phyloP scores from a whole-genome alignment of 1,139 yeast genomes.

The Magnusiomyces magnusii region DNA sequence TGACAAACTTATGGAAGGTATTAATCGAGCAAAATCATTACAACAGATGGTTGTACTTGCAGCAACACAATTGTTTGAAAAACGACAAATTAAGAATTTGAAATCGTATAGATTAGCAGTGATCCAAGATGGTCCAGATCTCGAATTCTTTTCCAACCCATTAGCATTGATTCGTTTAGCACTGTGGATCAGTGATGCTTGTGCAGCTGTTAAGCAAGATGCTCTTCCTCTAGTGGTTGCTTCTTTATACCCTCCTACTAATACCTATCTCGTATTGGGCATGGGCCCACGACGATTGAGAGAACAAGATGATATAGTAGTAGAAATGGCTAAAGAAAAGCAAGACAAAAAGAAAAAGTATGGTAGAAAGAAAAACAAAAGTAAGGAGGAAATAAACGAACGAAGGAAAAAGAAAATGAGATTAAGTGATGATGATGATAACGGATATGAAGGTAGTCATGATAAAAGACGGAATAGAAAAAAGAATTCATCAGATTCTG shows the following conservation, averaged over 20 bases:
- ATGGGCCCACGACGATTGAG: slow-evolving; percentile 77
- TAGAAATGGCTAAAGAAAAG: slow-evolving; percentile 24
- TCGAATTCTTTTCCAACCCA: slow-evolving; percentile 74
- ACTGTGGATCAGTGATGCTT: slow-evolving; percentile 83
- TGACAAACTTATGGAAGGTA: slow-evolving; percentile 59
- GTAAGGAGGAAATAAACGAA: slow-evolving; percentile 10
- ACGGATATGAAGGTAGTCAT: not conserved
- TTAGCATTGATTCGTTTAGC: slow-evolving; percentile 78
- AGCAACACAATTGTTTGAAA: slow-evolving; percentile 81
- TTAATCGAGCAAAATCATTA: slow-evolving; percentile 68
- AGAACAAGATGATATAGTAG: slow-evolving; percentile 14
- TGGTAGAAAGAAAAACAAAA: slow-evolving; percentile 25
- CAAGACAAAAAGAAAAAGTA: slow-evolving; percentile 19
- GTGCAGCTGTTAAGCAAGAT: slow-evolving; percentile 69
- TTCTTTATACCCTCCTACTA: slow-evolving; percentile 62
- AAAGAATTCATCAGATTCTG: not conserved
- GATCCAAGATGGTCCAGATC: slow-evolving; percentile 81
- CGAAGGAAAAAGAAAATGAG: not conserved
- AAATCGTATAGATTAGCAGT: slow-evolving; percentile 81
- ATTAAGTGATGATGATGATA: not conserved
- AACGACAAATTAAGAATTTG: slow-evolving; percentile 69
- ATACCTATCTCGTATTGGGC: slow-evolving; percentile 84
- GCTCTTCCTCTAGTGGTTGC: slow-evolving; percentile 82
- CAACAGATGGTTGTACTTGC: slow-evolving; percentile 84
- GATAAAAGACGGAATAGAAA: not conserved